These are phyloP conservation scores for Arachis stenosperma DNA, from an alignment of 306 rosid species.

Conservation along the genomic window DNA sequence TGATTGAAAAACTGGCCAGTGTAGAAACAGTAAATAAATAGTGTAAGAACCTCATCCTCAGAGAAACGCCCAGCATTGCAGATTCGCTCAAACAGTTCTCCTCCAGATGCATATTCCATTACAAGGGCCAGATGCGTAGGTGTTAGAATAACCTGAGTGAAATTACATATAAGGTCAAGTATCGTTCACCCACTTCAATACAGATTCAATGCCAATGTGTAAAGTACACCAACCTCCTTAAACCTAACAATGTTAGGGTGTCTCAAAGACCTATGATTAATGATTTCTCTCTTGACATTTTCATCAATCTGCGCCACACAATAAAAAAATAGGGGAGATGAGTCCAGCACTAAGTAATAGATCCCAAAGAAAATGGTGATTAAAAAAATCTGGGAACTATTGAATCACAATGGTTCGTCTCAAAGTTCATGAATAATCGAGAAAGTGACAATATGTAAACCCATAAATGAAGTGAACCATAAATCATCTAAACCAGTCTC, in stretches of 20 bases:
- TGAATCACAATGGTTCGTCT: slow-evolving; percentile 2
- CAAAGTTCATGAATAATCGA: not conserved
- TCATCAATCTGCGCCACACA: slow-evolving; percentile 80
- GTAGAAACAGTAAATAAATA: slow-evolving; percentile 20
- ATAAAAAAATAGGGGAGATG: not conserved
- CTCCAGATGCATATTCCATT: slow-evolving; percentile 96
- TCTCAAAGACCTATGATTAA: slow-evolving; percentile 94
- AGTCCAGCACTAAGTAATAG: not conserved
- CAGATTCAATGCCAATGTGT: not conserved
- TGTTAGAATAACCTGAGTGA: slow-evolving; percentile 73
- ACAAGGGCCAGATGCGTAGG: slow-evolving; percentile 94
- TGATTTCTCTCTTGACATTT: slow-evolving; percentile 92
- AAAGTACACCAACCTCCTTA: slow-evolving; percentile 73
- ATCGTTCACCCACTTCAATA: not conserved
- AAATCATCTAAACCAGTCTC: not conserved
- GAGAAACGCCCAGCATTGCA: slow-evolving; percentile 76
- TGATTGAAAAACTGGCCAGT: not conserved
- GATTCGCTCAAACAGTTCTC: slow-evolving; percentile 85
- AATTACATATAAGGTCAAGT: not conserved
- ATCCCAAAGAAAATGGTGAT: not conserved
- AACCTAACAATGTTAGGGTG: slow-evolving; percentile 95
- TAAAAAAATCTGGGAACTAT: not conserved
- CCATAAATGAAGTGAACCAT: slow-evolving; percentile 11
- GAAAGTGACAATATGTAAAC: slow-evolving; percentile 12
- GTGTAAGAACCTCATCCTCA: slow-evolving; percentile 75